Conservation (phyloP, 2,329 filamentous ascomycete genomes). For the Diaporthe destruens region DNA sequence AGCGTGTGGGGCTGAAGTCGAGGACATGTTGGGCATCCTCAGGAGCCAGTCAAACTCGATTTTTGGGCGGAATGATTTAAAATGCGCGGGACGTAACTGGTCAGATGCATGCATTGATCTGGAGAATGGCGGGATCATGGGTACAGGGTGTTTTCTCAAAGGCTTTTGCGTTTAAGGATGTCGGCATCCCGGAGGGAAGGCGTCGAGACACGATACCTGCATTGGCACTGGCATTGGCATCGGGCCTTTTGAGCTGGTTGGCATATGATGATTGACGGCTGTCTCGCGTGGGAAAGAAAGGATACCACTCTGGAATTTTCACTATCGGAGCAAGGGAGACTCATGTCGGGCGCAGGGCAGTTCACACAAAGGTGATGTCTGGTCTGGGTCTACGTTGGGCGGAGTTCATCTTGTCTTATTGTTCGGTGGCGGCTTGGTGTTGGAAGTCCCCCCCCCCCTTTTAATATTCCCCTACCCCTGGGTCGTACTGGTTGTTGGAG, state of each 20-base stretch:
- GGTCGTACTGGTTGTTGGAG: slow-evolving; percentile 27
- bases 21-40: neutral
- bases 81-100: slow-evolving; percentile 28
- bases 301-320: slow-evolving; percentile 36
- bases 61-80: slow-evolving; percentile 5
- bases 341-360: slow-evolving; percentile 40
- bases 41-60: neutral
- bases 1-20: slow-evolving; percentile 87
- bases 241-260: slow-evolving; percentile 37
- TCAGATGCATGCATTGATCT: slow-evolving; percentile 40
- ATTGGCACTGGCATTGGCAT: slow-evolving; percentile 43
- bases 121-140: slow-evolving; percentile 39
- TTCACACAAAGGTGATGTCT: slow-evolving; percentile 38
- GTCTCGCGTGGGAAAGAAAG: slow-evolving; percentile 36
- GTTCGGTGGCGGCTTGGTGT: slow-evolving; percentile 32
- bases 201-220: slow-evolving; percentile 43
- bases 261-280: slow-evolving; percentile 39
- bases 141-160: slow-evolving; percentile 40
- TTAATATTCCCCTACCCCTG: slow-evolving; percentile 32
- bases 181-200: slow-evolving; percentile 40
- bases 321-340: slow-evolving; percentile 38
- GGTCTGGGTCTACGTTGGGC: slow-evolving; percentile 39
- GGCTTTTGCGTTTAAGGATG: slow-evolving; percentile 40
- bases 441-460: slow-evolving; percentile 36
- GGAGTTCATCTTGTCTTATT: slow-evolving; percentile 40